These are phyloP conservation scores for Allium cepa DNA, from an alignment of 106 monocot species.

Conservation along the genomic window DNA sequence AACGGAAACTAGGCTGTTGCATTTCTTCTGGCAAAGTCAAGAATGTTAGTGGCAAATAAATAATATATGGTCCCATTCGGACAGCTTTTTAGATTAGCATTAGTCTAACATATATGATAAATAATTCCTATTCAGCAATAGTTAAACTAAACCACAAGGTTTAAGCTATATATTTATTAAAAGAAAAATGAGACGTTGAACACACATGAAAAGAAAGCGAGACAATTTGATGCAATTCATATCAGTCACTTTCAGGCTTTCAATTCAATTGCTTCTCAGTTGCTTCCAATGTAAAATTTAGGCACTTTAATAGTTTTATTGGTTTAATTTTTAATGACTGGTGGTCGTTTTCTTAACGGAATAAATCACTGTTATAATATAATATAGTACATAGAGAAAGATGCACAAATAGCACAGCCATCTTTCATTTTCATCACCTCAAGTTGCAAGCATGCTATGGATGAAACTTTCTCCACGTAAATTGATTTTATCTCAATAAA, in stretches of 20 bases:
- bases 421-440: slow-evolving; percentile 3
- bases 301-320: background rate
- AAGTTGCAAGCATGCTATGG: background rate
- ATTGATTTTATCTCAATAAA: background rate
- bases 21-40: no score
- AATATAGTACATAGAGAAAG: background rate
- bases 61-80: no score
- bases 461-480: background rate
- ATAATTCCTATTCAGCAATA: no score
- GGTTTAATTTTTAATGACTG: no score
- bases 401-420: background rate
- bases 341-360: background rate
- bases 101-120: no score
- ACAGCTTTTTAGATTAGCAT: no score
- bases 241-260: background rate
- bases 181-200: no score
- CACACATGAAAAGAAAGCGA: background rate
- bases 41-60: no score
- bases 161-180: no score
- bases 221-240: background rate
- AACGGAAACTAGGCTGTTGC: no score
- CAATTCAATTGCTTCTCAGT: background rate
- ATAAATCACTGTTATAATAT: background rate
- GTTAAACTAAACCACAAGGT: no score
- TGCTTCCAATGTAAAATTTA: background rate